phyloP scores from a whole-genome alignment of 257 asterid species.

The Eucommia ulmoides region DNA sequence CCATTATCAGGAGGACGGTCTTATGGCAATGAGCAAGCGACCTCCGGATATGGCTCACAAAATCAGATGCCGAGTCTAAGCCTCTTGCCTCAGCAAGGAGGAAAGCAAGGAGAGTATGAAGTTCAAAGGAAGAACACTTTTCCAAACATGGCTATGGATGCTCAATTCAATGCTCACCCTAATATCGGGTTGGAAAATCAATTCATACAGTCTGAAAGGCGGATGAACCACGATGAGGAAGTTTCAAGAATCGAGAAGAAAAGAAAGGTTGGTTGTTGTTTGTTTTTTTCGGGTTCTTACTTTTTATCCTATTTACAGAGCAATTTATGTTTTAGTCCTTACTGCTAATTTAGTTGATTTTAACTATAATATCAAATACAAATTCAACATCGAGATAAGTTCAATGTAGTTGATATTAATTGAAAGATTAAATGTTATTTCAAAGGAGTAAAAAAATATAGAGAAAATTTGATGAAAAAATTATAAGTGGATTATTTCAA shows the following conservation, averaged over 20 bases:
- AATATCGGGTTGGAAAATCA: constrained; percentile 26
- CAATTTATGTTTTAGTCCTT: too few relatives aligned
- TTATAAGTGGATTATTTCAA: too few relatives aligned
- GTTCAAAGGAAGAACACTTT: constrained; percentile 24
- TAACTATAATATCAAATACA: too few relatives aligned
- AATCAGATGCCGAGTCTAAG: constrained; percentile 41
- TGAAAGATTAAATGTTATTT: too few relatives aligned
- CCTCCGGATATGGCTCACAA: constrained; percentile 36
- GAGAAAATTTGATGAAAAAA: too few relatives aligned
- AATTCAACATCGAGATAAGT: too few relatives aligned
- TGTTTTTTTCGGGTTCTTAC: too few relatives aligned
- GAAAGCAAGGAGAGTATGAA: constrained; percentile 46
- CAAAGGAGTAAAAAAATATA: too few relatives aligned
- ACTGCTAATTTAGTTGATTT: too few relatives aligned
- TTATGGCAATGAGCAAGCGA: constrained; percentile 37
- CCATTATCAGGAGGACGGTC: constrained; percentile 38
- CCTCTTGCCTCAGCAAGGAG: constrained; percentile 47
- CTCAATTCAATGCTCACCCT: constrained; percentile 34
- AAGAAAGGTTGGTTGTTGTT: constrained; percentile 89
- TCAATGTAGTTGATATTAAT: too few relatives aligned
- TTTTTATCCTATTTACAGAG: too few relatives aligned
- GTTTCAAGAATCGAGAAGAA: constrained; percentile 49
- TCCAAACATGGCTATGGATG: constrained; percentile 26
- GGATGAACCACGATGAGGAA: constrained; percentile 37
- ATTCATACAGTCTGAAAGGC: constrained; percentile 40